Percentiles rank a stretch among this genome's conserved stretches.
phyloP scores from a whole-genome alignment of 257 asterid genomes.

The Solanum bukasovii region DNA sequence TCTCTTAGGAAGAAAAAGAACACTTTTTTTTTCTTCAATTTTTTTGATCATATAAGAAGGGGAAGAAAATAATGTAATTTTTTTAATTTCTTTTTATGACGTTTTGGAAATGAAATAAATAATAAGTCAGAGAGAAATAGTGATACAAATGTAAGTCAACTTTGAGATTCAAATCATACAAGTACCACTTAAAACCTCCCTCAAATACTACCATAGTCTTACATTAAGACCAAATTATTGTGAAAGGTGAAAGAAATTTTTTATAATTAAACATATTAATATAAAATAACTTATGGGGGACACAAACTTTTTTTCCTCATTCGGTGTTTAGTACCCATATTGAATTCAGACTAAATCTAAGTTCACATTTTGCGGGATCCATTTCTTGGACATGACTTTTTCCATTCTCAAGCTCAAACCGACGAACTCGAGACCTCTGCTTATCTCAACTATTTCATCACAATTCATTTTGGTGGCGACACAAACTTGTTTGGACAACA shows the following conservation, averaged over 20 bases:
- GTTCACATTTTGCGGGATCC: background rate
- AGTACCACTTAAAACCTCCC: slow-evolving; percentile 57
- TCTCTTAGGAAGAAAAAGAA: background rate
- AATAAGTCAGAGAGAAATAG: background rate
- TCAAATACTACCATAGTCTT: slow-evolving; percentile 29
- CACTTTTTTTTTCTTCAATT: background rate
- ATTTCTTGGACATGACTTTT: too few species aligned
- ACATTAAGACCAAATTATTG: slow-evolving; percentile 16
- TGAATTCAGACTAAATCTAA: too few species aligned
- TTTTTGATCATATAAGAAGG: background rate
- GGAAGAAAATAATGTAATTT: background rate
- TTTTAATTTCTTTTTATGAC: background rate
- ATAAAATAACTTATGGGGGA: background rate
- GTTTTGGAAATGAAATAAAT: background rate
- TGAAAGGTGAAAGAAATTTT: background rate
- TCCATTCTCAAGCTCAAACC: too few species aligned
- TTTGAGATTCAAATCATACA: slow-evolving; percentile 15
- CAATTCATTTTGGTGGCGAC: background rate
- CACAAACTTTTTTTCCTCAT: background rate
- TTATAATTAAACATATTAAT: background rate
- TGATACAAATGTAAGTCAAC: slow-evolving; percentile 38
- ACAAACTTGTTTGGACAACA: background rate
- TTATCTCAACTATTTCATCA: background rate
- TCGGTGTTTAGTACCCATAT: too few species aligned
- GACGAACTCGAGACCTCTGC: too few species aligned